Base-by-base conservation (phyloP, 129 eudicot genomes). In the Scalesia atractyloides region DNA sequence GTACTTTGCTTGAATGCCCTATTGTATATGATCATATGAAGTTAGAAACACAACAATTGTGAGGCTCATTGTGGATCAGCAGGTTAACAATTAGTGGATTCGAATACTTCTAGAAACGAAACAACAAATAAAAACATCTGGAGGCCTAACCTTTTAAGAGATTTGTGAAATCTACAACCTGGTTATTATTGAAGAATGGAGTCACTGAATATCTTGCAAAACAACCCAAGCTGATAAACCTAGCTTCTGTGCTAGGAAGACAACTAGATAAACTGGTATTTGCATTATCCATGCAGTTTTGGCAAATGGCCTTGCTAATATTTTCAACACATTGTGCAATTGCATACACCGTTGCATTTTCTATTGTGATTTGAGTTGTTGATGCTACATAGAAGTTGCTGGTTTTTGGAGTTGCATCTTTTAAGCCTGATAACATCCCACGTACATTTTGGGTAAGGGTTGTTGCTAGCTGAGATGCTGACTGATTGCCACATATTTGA, bases 281-380 rank as follows among this genome's bases (percentile, higher is more conserved):
- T 3, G 91, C 90, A 33, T 72, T 54, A 36, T 73, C 66, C 39
- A 90, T 72, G 86, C 96, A 90, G 33, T 61, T 80, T 41, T 30
- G 72, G 75, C 96, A 90, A 24, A 82, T 76, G 14, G 63, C 64
- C 54, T 34, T 75, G 58, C 49, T 87, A 10, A 75, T 58, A 48
- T 82, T 79, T 77, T 83, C 81, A 16, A 82, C 83, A 71, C 92
- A 87, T 34, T 87, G 92, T 43, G 87, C 89, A 15, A 85, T 74
- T 0, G 85, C 88, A 49, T 87, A 87, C 24, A 83, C 69, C 4
- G 81, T 77, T 49, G 43, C 54, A 64, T 81, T 76, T 14, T 69
- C 84, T 43, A 60, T 80, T 26, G 36, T 4, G 12, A 81, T 30
- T 73, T 63, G 75, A 64, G 76, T 87, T 47, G 68, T 83, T 14